phyloP scores from a whole-genome alignment of 176 grass and related monocot species.

The Hyparrhenia diplandra region DNA sequence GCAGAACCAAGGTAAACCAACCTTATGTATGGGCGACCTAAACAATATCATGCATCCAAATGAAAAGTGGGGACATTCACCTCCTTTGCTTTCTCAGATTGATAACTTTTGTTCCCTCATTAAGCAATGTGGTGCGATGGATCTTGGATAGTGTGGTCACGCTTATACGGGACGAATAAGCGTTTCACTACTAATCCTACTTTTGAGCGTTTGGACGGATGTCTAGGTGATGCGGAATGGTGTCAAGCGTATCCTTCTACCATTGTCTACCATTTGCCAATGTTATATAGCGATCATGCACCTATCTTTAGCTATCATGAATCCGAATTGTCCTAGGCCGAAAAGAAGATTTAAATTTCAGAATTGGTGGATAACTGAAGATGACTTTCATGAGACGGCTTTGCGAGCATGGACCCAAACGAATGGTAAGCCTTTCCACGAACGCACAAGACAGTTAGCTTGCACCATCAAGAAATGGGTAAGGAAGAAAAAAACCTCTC shows the following conservation, averaged over 20 bases:
- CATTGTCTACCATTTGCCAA: background rate
- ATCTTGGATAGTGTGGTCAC: background rate
- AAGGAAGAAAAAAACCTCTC: background rate
- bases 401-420: background rate
- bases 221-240: background rate
- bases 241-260: background rate
- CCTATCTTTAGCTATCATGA: background rate
- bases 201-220: background rate
- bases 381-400: background rate
- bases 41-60: too few relatives aligned
- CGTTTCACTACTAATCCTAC: background rate
- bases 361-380: background rate
- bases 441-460: rapidly evolving
- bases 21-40: too few relatives aligned
- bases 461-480: background rate
- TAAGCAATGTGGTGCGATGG: background rate
- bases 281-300: background rate
- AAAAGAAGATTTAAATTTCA: background rate
- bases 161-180: background rate
- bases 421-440: background rate
- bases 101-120: background rate
- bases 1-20: too few relatives aligned
- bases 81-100: background rate
- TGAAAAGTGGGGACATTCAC: background rate
- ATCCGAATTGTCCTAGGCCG: rapidly evolving